Evolutionary conservation across 78 protist genomes (phyloP), one percentile per base, ranked within the genome.

Genomic region (Mastigamoeba balamuthi): DNA sequence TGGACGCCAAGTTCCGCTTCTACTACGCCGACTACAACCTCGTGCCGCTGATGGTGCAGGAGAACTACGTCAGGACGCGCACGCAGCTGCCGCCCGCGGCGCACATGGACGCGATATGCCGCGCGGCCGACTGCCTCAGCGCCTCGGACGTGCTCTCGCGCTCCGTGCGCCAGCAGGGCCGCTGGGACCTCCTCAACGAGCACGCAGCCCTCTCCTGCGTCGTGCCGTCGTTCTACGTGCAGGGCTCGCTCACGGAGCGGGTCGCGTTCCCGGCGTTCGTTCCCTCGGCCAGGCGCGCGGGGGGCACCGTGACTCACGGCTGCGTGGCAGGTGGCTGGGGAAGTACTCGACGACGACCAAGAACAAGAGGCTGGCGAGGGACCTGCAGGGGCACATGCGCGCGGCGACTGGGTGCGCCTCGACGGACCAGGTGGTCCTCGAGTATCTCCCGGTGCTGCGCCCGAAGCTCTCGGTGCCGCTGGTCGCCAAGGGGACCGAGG

Each of bases 11-110:
- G 40, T 3, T 75, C 40, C 80, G 74, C 3, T 68, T 37, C 27
- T 85, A 37, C 76, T 84, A 75, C 9, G 38, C 44, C 6, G 93
- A 88, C 63, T 69, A 41, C 52, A 23, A 40, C 3, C 58, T 78
- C 37, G 68, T 85, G 5, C 93, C 93, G 41, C 81, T 82, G 9
- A 4, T 89, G 0, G 28, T 85, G 52, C 91, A 63, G 53, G 85
- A 79, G 33, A 85, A 85, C 69, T 85, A 85, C 42, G 39, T 78
- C 27, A 27, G 17, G n/a, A 74, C n/a, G n/a, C n/a, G n/a, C n/a
- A 28, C 0, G 38, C 5, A 43, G 72, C 87, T 23, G n/a, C n/a
- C 3, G 25, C 6, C 17, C 41, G 33, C 28, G n/a, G 0, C 25
- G 29, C 38, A 8, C 0, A 5, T 37, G 10, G 0, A 0, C 41